Evolutionary conservation across 2,329 filamentous ascomycete species (phyloP), one percentile per base, ranked within the genome.

Genomic region (Kalmusia sp.): DNA sequence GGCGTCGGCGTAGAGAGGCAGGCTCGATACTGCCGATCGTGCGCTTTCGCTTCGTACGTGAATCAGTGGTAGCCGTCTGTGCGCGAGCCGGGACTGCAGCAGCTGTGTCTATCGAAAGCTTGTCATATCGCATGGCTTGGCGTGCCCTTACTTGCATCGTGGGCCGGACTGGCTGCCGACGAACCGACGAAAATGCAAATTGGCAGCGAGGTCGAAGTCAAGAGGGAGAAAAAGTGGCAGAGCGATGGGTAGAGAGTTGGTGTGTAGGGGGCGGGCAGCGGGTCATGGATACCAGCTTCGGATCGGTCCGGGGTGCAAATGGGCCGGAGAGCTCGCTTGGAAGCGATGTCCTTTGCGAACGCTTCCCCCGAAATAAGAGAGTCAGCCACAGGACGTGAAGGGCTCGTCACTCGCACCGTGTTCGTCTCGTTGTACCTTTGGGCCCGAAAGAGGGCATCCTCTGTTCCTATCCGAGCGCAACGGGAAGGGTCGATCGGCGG

Each of bases 71-170:
- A 52, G 46, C 33, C 31, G 51, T 48, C 56, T 37, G 55, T 60
- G 55, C 60, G 45, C 43, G 25, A 39, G 33, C 40, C 19, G 46
- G 48, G 50, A 56, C 35, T 59, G 53, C 54, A 60, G 53, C 54
- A 60, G 63, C 61, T 62, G 55, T 50, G 28, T 45, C 49, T 57
- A 51, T 59, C 51, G 49, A 58, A 61, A 57, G 60, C 55, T 57
- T 59, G 49, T 56, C 51, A 54, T 67, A 65, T 59, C 40, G 58
- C 62, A 55, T 61, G n/a, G 46, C 67, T 70, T 70, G 68, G 69
- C 68, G 67, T 70, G 64, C 66, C 46, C 39, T 61, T 59, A 58
- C 60, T 60, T 65, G 65, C 63, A 67, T 59, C 56, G 49, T 43
- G 49, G 41, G 54, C 38, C 38, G 44, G 45, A 38, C 12, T n/a